Conservation (phyloP, 2,329 filamentous ascomycete species). For the Diaporthe nobilis region DNA sequence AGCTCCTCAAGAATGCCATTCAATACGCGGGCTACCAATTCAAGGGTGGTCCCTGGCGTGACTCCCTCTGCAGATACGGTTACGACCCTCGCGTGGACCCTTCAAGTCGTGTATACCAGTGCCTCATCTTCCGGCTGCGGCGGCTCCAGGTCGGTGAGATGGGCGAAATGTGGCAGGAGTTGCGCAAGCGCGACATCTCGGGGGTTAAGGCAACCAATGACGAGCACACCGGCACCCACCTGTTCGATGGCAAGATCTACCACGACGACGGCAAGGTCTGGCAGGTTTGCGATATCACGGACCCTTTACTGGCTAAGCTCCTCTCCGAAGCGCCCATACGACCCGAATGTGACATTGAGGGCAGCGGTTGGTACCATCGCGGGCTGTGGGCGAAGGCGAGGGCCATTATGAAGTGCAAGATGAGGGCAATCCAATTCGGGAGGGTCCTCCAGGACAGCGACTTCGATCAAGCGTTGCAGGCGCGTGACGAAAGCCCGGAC, state of each 20-base stretch:
- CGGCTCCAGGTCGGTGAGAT: constrained; percentile 63
- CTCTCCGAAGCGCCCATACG: constrained; percentile 75
- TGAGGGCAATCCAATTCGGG: constrained; percentile 75
- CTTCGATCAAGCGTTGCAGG: constrained; percentile 59
- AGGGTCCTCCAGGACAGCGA: constrained; percentile 64
- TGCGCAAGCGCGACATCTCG: constrained; percentile 55
- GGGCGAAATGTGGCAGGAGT: constrained; percentile 64
- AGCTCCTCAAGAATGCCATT: constrained; percentile 79
- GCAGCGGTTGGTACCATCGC: constrained; percentile 87
- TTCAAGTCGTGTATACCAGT: constrained; percentile 87
- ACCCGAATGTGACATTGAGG: constrained; percentile 68
- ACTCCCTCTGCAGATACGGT: constrained; percentile 87
- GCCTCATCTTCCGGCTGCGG: constrained; percentile 85
- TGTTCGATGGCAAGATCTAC: constrained; percentile 85
- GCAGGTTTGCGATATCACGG: constrained; percentile 93
- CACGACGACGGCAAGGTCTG: constrained; percentile 89
- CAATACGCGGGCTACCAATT: constrained; percentile 94
- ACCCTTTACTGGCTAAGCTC: constrained; percentile 78
- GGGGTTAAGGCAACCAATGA: constrained; percentile 48
- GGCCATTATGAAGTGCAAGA: constrained; percentile 89
- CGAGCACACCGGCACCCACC: constrained; percentile 65
- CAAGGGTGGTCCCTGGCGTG: constrained; percentile 91
- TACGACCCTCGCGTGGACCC: constrained; percentile 86
- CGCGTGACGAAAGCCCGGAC: constrained; percentile 52
- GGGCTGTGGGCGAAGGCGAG: constrained; percentile 88